Base-by-base conservation (phyloP, 352 stramenopile genomes). In the Globisporangium polare region DNA sequence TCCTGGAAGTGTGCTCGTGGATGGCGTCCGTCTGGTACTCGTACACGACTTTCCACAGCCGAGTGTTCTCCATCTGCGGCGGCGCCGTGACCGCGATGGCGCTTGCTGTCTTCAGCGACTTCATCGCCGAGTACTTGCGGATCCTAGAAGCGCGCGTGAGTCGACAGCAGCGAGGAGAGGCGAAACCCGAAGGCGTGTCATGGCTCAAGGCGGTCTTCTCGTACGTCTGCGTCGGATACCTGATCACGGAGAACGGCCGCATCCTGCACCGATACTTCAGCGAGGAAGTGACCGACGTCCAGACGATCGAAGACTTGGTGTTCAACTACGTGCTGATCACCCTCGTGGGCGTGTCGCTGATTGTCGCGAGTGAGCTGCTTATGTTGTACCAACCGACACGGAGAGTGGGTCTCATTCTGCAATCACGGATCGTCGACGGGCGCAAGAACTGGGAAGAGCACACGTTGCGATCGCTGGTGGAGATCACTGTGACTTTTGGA, bases 301-400 rank as follows among this genome's bases (percentile, higher is more conserved):
- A 78, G 60, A 77, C 71, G 0, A 68, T 88, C 31, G 78, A 89
- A 47, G 77, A 88, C 49, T 59, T 91, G 12, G 80, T 86, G 35
- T 82, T 87, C 49, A 80, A 83, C 49, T 94, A 83, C 51, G 42
- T 92, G 43, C 58, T 92, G 27, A 90, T 86, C 29, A 89, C 78
- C 9, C 74, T 94, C 1, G 78, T 93, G 8, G 82, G 83, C 3
- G 68, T 89, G 8, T 92, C 82, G 39, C 68, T 92, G 12, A 86
- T 93, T 33, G 73, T 94, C 42, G 79, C 80, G 22, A 92, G 86
- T 65, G 80, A 94, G 50, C 60, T 92, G 37, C 62, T 94, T 54
- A 67, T 92, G 24, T 53, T 92, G 17, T 94, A 86, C 58, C 71
- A 73, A 17, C 80, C 83, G 0, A 91, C 86, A 17, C 68, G 86